phyloP scores from a whole-genome alignment of 345 rosid genomes.

The Rhizophora mangle region DNA sequence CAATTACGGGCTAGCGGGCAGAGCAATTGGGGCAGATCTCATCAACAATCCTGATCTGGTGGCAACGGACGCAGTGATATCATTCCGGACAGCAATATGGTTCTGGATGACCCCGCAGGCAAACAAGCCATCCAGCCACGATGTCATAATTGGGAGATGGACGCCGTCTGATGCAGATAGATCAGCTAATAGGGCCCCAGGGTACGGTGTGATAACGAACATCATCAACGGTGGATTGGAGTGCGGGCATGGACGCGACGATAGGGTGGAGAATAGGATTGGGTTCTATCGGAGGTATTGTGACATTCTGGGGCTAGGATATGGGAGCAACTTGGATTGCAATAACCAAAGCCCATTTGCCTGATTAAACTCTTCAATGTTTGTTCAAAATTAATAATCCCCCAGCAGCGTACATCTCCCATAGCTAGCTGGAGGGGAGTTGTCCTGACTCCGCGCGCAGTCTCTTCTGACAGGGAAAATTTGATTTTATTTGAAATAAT shows the following conservation, averaged over 20 bases:
- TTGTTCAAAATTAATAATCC: too few species aligned
- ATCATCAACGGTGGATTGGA: slow-evolving; percentile 40
- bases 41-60: slow-evolving; percentile 48
- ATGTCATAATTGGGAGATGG: slow-evolving; percentile 32
- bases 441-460: too few species aligned
- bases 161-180: slow-evolving; percentile 26
- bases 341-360: slow-evolving; percentile 32
- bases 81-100: slow-evolving; percentile 42
- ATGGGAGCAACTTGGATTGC: slow-evolving; percentile 33
- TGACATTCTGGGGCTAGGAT: slow-evolving; percentile 25
- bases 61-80: slow-evolving; percentile 42
- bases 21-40: slow-evolving; percentile 37
- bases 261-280: slow-evolving; percentile 21
- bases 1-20: slow-evolving; percentile 55
- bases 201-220: slow-evolving; percentile 39
- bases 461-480: too few species aligned
- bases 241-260: slow-evolving; percentile 22
- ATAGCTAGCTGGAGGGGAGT: not conserved
- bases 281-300: slow-evolving; percentile 35
- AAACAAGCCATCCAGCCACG: slow-evolving; percentile 43
- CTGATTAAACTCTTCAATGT: not conserved
- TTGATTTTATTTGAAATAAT: too few species aligned
- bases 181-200: slow-evolving; percentile 27
- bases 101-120: slow-evolving; percentile 42
- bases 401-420: not conserved